Evolutionary conservation across 345 rosid genomes (phyloP).

Genomic region (Raphanus sativus): DNA sequence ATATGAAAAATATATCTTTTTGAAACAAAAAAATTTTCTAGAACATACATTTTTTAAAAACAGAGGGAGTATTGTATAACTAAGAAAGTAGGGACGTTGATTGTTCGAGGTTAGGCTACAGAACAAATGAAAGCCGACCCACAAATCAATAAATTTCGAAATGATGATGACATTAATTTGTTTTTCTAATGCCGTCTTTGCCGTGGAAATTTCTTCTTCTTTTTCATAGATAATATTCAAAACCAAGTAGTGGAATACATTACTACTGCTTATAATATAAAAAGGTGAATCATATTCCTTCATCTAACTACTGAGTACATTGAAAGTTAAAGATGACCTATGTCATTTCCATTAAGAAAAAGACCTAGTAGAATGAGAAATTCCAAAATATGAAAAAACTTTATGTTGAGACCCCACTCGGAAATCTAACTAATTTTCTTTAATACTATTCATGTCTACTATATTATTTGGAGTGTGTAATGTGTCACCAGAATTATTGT

Average conservation of each 20-base stretch:
- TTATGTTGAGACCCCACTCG: conserved; percentile 22
- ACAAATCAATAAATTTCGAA: conserved; percentile 28
- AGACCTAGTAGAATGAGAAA: background rate
- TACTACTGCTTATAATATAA: background rate
- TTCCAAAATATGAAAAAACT: background rate
- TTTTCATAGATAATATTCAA: background rate
- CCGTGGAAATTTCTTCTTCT: background rate
- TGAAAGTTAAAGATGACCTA: conserved; percentile 18
- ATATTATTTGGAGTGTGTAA: conserved; percentile 26
- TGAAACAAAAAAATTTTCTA: no score
- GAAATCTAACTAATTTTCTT: conserved; percentile 10
- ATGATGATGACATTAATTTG: conserved; percentile 27
- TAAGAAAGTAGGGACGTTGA: conserved; percentile 30
- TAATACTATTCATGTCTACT: background rate
- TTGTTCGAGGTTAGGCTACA: conserved; percentile 33
- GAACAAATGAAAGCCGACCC: conserved; percentile 35
- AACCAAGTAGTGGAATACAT: conserved; percentile 27
- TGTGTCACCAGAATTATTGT: conserved; percentile 29
- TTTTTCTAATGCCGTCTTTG: background rate
- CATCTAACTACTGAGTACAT: conserved; percentile 12
- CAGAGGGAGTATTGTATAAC: background rate
- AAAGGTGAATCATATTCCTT: conserved; percentile 15
- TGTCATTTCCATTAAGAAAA: background rate
- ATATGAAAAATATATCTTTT: no score
- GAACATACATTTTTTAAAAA: no score